Evolutionary conservation across 1,284 basidiomycete species (phyloP).

Genomic region (Papiliotrema fonsecae): DNA sequence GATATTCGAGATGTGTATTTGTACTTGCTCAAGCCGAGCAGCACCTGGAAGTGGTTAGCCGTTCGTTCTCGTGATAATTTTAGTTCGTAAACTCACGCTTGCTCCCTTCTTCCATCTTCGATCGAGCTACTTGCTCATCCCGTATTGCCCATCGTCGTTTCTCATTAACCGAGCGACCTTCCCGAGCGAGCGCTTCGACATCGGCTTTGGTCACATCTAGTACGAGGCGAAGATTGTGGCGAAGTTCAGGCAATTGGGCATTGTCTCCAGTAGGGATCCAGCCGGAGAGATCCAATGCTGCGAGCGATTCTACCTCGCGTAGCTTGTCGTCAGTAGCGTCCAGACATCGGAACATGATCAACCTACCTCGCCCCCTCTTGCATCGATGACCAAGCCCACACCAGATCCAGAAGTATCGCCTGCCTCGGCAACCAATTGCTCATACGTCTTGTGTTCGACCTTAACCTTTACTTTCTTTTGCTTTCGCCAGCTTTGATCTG

Average conservation of each 20-base stretch:
- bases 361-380: conserved; percentile 81
- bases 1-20: conserved; percentile 67
- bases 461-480: conserved; percentile 77
- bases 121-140: conserved; percentile 62
- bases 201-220: conserved; percentile 74
- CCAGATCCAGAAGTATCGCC: conserved; percentile 55
- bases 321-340: conserved; percentile 52
- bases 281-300: conserved; percentile 68
- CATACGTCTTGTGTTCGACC: conserved; percentile 89
- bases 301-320: conserved; percentile 73
- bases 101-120: conserved; percentile 59
- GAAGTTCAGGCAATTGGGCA: conserved; percentile 85
- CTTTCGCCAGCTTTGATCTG: conserved; percentile 50
- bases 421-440: conserved; percentile 83
- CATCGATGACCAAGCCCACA: conserved; percentile 83
- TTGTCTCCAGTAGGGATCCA: conserved; percentile 82
- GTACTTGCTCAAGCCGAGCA: conserved; percentile 66
- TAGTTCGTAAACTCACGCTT: conserved; percentile 29
- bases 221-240: conserved; percentile 88
- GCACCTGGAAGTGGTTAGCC: conserved; percentile 60
- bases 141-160: conserved; percentile 63
- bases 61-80: too few relatives aligned
- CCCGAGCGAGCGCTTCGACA: conserved; percentile 78
- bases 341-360: conserved; percentile 4
- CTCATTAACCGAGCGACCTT: conserved; percentile 77